Evolutionary conservation across 2,329 filamentous ascomycete species (phyloP).

Genomic region (Aspergillus pseudoterreus): DNA sequence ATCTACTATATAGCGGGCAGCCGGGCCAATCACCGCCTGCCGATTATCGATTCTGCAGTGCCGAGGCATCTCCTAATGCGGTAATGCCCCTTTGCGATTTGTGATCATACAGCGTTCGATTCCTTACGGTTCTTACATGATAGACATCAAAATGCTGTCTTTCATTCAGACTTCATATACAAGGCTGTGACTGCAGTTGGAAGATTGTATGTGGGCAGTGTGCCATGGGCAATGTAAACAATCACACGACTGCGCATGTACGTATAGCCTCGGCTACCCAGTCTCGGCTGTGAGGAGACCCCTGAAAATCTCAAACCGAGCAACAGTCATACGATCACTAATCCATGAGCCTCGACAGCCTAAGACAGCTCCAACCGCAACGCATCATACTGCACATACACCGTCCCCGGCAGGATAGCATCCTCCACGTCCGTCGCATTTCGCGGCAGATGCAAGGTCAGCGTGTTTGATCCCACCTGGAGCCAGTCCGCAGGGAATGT

Average conservation of each 20-base stretch:
- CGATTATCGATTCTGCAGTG: conserved; percentile 10
- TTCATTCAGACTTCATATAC: too few relatives aligned
- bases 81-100: not conserved
- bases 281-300: too few relatives aligned
- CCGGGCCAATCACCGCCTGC: conserved; percentile 10
- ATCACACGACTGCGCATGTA: not conserved
- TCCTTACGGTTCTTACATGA: too few relatives aligned
- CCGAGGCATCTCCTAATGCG: conserved; percentile 15
- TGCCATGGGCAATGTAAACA: too few relatives aligned
- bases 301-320: not conserved
- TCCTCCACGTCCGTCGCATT: conserved; percentile 59
- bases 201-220: too few relatives aligned
- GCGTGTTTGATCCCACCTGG: conserved; percentile 51
- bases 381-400: conserved; percentile 66
- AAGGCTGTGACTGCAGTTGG: too few relatives aligned
- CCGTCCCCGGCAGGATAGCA: conserved; percentile 51
- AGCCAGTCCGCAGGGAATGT: conserved; percentile 50
- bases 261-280: not conserved
- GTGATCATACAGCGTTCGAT: not conserved
- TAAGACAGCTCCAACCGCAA: conserved; percentile 53
- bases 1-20: not conserved
- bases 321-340: not conserved
- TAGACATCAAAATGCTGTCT: too few relatives aligned
- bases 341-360: too few relatives aligned
- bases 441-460: conserved; percentile 57